These are phyloP conservation scores for Erigeron philadelphicus DNA, from an alignment of 140 eudicot genomes.

Conservation along the genomic window DNA sequence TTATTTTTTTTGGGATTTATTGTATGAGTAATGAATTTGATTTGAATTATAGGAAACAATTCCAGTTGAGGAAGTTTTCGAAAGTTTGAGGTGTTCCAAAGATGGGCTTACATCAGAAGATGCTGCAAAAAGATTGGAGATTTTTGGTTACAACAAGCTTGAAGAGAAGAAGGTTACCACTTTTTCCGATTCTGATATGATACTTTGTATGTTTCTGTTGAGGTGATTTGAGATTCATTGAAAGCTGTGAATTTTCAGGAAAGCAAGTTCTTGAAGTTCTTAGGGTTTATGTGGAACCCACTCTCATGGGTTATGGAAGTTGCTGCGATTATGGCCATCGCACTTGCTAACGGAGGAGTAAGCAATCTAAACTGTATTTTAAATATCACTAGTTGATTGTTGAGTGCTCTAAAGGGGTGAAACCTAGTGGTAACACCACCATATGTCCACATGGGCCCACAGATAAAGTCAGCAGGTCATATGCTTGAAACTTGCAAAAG, in stretches of 20 bases:
- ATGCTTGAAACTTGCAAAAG: too few relatives aligned
- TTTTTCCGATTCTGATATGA: constrained; percentile 9
- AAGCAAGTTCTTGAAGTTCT: constrained; percentile 48
- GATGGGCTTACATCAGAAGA: constrained; percentile 46
- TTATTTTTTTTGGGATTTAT: not conserved
- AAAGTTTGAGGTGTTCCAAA: constrained; percentile 41
- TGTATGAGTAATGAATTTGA: not conserved
- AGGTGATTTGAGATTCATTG: constrained; percentile 24
- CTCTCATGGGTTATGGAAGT: constrained; percentile 70
- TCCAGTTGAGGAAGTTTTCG: constrained; percentile 55
- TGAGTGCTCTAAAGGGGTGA: too few relatives aligned
- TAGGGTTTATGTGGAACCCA: constrained; percentile 72
- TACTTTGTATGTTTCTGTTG: constrained; percentile 10
- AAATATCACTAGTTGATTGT: constrained; percentile 9
- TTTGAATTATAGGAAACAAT: constrained; percentile 38
- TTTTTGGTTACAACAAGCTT: constrained; percentile 59
- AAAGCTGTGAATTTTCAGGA: constrained; percentile 35
- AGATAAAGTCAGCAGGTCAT: too few relatives aligned
- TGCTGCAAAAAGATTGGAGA: constrained; percentile 42
- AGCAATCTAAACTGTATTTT: constrained; percentile 23
- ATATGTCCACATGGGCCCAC: too few relatives aligned
- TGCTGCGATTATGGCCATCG: constrained; percentile 71
- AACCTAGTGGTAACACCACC: too few relatives aligned
- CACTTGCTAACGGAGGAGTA: constrained; percentile 72
- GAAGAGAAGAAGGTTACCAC: constrained; percentile 51